Base-by-base conservation (phyloP, 352 stramenopile species). In the Globisporangium spinosum region DNA sequence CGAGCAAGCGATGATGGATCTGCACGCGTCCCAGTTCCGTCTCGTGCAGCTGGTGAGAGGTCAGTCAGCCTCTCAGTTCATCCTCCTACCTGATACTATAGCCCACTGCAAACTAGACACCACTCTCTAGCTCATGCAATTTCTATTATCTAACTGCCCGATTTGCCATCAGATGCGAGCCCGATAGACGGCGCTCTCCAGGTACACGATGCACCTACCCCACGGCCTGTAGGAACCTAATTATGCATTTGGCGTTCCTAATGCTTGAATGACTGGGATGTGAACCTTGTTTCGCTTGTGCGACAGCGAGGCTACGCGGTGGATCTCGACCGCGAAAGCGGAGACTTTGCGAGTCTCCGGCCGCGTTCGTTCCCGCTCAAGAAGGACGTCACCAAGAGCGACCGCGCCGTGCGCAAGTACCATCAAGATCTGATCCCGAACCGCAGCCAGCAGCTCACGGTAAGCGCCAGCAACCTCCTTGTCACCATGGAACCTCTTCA, bases 1-100 rank as follows among this genome's bases (percentile, higher is more conserved):
- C 55, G 85, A 94, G 38, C 86, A 94, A 64, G 86, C 91, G 25
- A 94, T 93, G 84, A 77, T 94, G 69, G 86, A 94, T 62, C 73
- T 94, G 9, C 86, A 94, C 58, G 84, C 78, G 8, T 79, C 86
- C 6, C 86, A 94, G 68, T 86, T 90, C 60, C 81, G 79, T 1
- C 74, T 93, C 25, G 83, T 83, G 2, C 84, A 92, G 64, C 15
- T 83, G 1, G 83, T 84, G 10, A 70, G 83, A 83, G 81, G 83
- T 91, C 35, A 43, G 10, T 43, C 27, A 29, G 25, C 2, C 25
- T 32, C 27, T 32, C 27, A 32, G 7, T 32, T 32, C 27, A 32
- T 7, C 27, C 27, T 32, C 27, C 27, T 32, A 32, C 27, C 2
- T 32, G 3, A 32, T 32, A 32, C 27, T 32, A 32, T 32, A 32